Conservation (phyloP, 495 filamentous ascomycete species). For the Penicillium waksmanii region DNA sequence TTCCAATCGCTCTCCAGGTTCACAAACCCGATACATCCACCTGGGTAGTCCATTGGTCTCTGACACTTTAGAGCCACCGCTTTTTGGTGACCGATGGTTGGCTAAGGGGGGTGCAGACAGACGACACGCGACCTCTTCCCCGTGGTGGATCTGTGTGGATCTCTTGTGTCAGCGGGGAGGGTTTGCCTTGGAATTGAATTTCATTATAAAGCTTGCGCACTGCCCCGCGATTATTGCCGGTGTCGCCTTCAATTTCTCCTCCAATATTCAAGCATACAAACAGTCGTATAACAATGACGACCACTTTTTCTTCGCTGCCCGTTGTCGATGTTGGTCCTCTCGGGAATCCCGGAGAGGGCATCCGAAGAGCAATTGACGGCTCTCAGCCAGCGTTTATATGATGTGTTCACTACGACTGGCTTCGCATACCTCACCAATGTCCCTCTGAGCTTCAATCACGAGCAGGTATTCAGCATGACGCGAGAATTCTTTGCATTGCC, state of each 20-base stretch:
- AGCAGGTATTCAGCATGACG: slow-evolving; percentile 44
- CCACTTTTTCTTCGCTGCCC: slow-evolving; percentile 45
- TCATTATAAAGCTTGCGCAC: background rate
- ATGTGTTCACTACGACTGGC: slow-evolving; percentile 49
- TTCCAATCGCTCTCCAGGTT: too few species aligned
- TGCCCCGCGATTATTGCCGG: background rate
- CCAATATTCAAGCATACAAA: background rate
- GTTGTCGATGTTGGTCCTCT: slow-evolving; percentile 45
- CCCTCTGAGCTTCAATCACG: slow-evolving; percentile 43
- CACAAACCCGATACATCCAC: too few species aligned
- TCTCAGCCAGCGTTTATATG: slow-evolving; percentile 37
- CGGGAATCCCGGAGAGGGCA: slow-evolving; percentile 13
- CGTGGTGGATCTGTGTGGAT: slow-evolving; percentile 8
- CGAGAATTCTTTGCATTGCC: slow-evolving; percentile 44
- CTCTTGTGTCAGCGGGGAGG: slow-evolving; percentile 1
- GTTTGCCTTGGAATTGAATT: background rate
- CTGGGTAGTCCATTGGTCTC: too few species aligned
- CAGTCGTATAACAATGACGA: slow-evolving; percentile 23
- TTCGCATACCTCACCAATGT: slow-evolving; percentile 50
- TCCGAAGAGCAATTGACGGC: slow-evolving; percentile 18
- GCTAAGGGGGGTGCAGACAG: background rate
- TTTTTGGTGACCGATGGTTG: background rate
- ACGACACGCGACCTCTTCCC: slow-evolving; percentile 20
- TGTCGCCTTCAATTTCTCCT: background rate
- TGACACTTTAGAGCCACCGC: background rate